Base-by-base conservation (phyloP, 208 protist genomes). In the Trypanosoma cruzi region DNA sequence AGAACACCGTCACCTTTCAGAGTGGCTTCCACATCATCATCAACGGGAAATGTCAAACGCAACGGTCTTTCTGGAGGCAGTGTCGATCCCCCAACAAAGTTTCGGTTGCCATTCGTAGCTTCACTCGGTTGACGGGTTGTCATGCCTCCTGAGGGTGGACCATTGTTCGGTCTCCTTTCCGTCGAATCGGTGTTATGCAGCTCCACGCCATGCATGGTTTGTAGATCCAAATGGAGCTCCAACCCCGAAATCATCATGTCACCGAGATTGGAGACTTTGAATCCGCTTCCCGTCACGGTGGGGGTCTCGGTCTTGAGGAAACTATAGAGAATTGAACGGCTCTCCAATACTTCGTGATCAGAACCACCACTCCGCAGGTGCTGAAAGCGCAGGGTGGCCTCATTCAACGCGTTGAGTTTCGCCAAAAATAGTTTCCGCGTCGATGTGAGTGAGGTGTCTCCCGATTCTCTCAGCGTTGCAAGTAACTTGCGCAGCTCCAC, bases 281-380 rank as follows among this genome's bases (percentile, higher is more conserved):
- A 95, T 22, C 90, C 90, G 32, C 32, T 79, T 0, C 90, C 90
- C 2, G 58, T 46, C 0, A 95, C 69, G 32, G 56, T 32, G 1
- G 85, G 82, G 13, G 89, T 37, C 4, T 95, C 81, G 0, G 64
- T 55, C 20, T 64, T 64, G 31, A 83, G 42, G 55, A 66, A 80
- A 34, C 46, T 66, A 50, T 78, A 66, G 1, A 93, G 28, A 40
- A 71, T 61, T 14, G 76, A 65, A 18, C 81, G 71, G 34, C 71
- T 84, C 53, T 86, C 77, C 14, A 95, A 81, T 2, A 93, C 71
- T 40, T 95, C 85, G 40, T 82, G 77, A 49, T 95, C 90, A 2
- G 80, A 65, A 48, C 85, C 85, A 42, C 80, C 78, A 24, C 76
- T 74, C 44, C 89, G 80, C 36, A 95, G 56, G 16, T 36, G 32